Conservation (phyloP, 768 basidiomycete species). For the Suillus bovinus region DNA sequence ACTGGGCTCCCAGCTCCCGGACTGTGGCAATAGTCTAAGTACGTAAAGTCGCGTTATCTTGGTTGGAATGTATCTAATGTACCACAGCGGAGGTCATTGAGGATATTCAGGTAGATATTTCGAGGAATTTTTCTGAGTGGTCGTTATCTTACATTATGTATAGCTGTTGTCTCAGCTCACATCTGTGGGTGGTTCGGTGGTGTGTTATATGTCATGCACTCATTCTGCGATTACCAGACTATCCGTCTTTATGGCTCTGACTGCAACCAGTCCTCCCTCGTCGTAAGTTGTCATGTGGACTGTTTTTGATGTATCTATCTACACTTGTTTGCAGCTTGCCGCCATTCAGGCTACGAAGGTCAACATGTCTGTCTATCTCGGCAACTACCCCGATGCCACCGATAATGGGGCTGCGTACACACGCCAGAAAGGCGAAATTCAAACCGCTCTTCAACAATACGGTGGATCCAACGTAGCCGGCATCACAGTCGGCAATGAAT, state of each 20-base stretch:
- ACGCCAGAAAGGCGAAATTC: constrained; percentile 69
- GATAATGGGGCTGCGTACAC: constrained; percentile 70
- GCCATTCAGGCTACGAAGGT: constrained; percentile 91
- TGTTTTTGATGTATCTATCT: not conserved
- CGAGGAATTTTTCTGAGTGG: constrained; percentile 1
- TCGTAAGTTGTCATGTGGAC: constrained; percentile 42
- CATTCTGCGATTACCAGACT: constrained; percentile 36
- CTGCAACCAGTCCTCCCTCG: constrained; percentile 79
- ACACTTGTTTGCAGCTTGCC: constrained; percentile 52
- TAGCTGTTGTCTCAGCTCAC: constrained; percentile 87
- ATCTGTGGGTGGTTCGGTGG: constrained; percentile 33
- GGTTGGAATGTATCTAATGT: not conserved
- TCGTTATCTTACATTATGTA: constrained; percentile 13
- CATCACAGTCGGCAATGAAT: constrained; percentile 91
- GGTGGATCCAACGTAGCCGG: constrained; percentile 77
- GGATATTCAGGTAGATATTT: constrained; percentile 64
- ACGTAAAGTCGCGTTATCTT: constrained; percentile 20
- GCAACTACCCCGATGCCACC: constrained; percentile 61
- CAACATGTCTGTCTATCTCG: constrained; percentile 77
- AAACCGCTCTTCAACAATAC: constrained; percentile 70
- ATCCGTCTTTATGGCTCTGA: constrained; percentile 87
- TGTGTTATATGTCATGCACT: constrained; percentile 5
- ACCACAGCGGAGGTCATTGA: constrained; percentile 54
- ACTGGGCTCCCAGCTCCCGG: constrained; percentile 64
- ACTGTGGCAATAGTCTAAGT: constrained; percentile 58